Percentiles rank a stretch among this genome's conserved stretches.
phyloP scores from a whole-genome alignment of 129 eudicot species.

The Saposhnikovia divaricata region DNA sequence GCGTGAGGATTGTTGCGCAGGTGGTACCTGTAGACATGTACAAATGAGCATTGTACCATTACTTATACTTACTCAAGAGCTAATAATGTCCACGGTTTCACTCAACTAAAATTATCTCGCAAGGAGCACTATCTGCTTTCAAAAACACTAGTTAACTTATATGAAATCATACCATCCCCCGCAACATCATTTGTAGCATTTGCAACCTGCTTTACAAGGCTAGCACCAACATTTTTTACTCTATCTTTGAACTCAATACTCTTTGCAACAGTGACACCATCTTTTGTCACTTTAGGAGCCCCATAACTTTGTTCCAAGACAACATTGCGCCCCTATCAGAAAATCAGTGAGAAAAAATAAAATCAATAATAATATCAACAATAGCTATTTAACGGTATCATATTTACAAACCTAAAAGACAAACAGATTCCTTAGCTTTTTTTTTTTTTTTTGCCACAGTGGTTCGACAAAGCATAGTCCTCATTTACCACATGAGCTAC shows the following conservation, averaged over 20 bases:
- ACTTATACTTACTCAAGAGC: background rate
- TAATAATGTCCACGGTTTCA: background rate
- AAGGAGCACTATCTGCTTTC: background rate
- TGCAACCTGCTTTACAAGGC: slow-evolving; percentile 85
- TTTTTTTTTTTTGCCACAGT: no score
- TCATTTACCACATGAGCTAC: no score
- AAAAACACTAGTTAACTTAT: background rate
- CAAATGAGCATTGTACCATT: slow-evolving; percentile 4
- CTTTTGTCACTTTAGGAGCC: slow-evolving; percentile 91
- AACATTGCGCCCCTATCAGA: slow-evolving; percentile 76
- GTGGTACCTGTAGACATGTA: slow-evolving; percentile 58
- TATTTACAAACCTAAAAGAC: background rate
- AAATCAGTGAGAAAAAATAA: background rate
- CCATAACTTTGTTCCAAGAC: slow-evolving; percentile 81
- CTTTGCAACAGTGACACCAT: slow-evolving; percentile 92
- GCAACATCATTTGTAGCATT: slow-evolving; percentile 87
- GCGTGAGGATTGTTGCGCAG: slow-evolving; percentile 78
- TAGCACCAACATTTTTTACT: slow-evolving; percentile 73
- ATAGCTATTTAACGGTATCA: background rate
- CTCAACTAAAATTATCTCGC: background rate
- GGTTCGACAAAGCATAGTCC: no score
- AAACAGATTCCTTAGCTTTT: background rate
- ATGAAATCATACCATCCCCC: slow-evolving; percentile 42
- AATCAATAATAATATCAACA: background rate
- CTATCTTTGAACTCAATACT: slow-evolving; percentile 76